Percentiles rank a stretch among this genome's conserved stretches.
Conservation (phyloP, 2,329 filamentous ascomycete species). For the Curvularia hawaiiensis region DNA sequence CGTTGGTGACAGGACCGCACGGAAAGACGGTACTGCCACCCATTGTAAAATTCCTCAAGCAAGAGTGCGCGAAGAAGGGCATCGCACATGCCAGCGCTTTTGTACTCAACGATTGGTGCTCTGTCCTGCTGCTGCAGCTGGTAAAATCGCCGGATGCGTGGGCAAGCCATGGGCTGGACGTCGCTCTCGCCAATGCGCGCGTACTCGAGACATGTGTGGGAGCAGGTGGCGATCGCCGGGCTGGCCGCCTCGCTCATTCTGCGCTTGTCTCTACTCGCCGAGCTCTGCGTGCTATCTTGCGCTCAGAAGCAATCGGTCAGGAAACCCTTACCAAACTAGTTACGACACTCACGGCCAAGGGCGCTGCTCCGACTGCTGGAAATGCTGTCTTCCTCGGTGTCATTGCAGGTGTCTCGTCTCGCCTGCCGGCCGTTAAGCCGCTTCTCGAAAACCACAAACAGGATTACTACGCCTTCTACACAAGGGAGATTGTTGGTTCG, state of each 20-base stretch:
- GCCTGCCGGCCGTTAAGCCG: constrained; percentile 67
- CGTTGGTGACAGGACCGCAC: constrained; percentile 66
- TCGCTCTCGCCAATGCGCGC: constrained; percentile 72
- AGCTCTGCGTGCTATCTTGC: constrained; percentile 76
- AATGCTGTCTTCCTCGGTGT: constrained; percentile 82
- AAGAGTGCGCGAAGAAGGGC: constrained; percentile 75
- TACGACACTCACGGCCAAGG: constrained; percentile 70
- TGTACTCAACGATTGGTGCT: constrained; percentile 89
- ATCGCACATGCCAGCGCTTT: constrained; percentile 84
- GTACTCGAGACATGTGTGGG: constrained; percentile 79
- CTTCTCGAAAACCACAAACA: constrained; percentile 70
- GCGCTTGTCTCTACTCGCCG: constrained; percentile 79
- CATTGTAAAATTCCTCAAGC: constrained; percentile 70
- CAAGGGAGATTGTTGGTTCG: constrained; percentile 83
- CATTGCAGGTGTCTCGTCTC: constrained; percentile 82
- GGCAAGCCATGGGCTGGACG: constrained; percentile 67
- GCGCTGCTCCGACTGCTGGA: constrained; percentile 65
- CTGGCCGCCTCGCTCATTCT: constrained; percentile 68
- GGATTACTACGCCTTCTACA: constrained; percentile 81
- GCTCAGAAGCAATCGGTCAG: constrained; percentile 61
- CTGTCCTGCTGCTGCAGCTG: constrained; percentile 75
- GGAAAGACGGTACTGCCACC: constrained; percentile 63
- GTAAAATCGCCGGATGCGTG: constrained; percentile 64
- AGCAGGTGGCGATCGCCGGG: constrained; percentile 32
- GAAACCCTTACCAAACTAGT: constrained; percentile 69